Evolutionary conservation across 345 rosid species (phyloP).

Genomic region (Dipteronia dyeriana): DNA sequence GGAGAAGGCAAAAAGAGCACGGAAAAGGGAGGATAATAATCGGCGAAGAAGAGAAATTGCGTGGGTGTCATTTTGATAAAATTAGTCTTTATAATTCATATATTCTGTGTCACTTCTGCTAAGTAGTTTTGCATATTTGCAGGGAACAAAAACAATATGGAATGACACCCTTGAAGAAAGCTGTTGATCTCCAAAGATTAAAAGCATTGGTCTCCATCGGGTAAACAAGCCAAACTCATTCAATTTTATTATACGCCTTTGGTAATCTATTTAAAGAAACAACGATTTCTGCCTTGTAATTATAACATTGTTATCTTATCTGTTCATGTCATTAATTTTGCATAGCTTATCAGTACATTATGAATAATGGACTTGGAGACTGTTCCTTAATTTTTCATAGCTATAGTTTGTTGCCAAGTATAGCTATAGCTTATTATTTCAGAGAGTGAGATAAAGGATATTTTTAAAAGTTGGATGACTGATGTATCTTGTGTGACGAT

Average conservation of each 20-base stretch:
- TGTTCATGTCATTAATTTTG: neutral
- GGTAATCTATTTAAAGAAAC: neutral
- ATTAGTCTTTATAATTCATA: neutral
- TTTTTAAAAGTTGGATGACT: neutral
- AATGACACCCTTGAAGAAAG: constrained; percentile 74
- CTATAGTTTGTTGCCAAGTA: neutral
- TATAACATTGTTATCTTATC: no score
- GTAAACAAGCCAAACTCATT: constrained; percentile 40
- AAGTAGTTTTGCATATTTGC: constrained; percentile 24
- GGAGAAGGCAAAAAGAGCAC: constrained; percentile 62
- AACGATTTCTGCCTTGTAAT: neutral
- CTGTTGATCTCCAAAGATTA: constrained; percentile 74
- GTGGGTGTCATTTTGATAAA: constrained; percentile 32
- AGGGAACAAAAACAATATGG: constrained; percentile 93
- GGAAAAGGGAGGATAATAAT: constrained; percentile 53
- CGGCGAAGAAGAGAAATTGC: constrained; percentile 54
- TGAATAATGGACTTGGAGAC: neutral
- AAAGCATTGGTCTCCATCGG: constrained; percentile 65
- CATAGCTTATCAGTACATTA: neutral
- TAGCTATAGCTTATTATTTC: neutral
- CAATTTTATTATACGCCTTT: neutral
- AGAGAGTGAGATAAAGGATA: neutral
- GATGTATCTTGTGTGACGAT: neutral
- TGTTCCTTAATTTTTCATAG: neutral
- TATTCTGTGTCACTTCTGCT: constrained; percentile 10